phyloP scores from a whole-genome alignment of 352 stramenopile genomes.

The Peronospora belbahrii region DNA sequence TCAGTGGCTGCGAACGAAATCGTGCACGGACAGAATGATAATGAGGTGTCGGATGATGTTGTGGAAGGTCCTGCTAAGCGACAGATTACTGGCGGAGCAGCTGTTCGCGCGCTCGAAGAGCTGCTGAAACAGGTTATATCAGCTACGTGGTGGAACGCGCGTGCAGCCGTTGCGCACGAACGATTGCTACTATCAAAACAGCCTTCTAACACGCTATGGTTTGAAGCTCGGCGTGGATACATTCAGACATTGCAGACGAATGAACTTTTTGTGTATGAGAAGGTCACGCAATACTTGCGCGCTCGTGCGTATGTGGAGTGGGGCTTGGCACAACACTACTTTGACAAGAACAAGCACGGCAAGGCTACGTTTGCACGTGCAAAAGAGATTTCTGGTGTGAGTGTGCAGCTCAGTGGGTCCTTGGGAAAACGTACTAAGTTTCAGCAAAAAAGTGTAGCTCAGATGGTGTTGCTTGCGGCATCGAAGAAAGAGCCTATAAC shows the following conservation, averaged over 20 bases:
- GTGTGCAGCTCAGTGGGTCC: conserved; percentile 85
- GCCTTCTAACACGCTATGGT: conserved; percentile 72
- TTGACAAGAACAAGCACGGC: conserved; percentile 85
- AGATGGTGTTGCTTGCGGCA: conserved; percentile 77
- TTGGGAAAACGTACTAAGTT: conserved; percentile 94
- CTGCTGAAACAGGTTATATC: conserved; percentile 35
- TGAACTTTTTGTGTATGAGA: conserved; percentile 35
- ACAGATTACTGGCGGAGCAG: conserved; percentile 21
- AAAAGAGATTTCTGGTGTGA: conserved; percentile 74
- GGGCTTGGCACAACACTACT: conserved; percentile 89
- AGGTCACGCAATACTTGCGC: conserved; percentile 44
- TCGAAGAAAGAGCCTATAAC: conserved; percentile 42
- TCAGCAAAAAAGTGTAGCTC: conserved; percentile 87
- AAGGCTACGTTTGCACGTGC: conserved; percentile 87
- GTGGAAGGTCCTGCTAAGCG: conserved; percentile 22
- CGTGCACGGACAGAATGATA: conserved; percentile 25
- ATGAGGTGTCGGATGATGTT: conserved; percentile 38
- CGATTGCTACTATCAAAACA: conserved; percentile 55
- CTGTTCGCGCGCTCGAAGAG: conserved; percentile 17
- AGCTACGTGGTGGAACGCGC: conserved; percentile 65
- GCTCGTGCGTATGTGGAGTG: conserved; percentile 87
- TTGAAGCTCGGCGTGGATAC: conserved; percentile 56
- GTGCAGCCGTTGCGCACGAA: conserved; percentile 62
- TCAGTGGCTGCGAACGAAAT: conserved; percentile 39
- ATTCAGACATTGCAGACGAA: conserved; percentile 29